These are phyloP conservation scores for Calonectria hawksworthii DNA, from an alignment of 2,329 filamentous ascomycete species.

Conservation along the genomic window DNA sequence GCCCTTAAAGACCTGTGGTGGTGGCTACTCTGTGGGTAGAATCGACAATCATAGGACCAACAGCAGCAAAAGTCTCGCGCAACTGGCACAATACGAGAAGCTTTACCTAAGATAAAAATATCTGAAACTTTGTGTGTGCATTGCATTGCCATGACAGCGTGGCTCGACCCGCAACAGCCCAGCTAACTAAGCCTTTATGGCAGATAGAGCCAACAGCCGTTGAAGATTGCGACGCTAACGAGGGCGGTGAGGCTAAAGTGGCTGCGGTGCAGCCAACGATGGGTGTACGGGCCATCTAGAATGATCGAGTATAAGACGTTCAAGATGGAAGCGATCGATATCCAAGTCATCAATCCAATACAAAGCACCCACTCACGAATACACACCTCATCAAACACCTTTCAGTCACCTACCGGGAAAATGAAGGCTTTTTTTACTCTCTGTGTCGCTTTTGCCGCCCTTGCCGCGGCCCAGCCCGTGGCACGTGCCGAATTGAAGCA, in stretches of 20 bases:
- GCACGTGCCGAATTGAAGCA: not conserved
- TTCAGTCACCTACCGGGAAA: not conserved
- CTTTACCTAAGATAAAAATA: not conserved
- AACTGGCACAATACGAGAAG: not conserved
- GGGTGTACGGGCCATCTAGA: not conserved
- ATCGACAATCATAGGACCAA: not conserved
- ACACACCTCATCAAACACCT: not conserved
- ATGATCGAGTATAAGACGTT: not conserved
- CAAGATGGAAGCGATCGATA: not conserved
- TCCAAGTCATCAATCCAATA: not conserved
- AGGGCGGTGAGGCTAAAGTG: not conserved
- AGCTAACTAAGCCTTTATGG: not conserved
- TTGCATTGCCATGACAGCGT: not conserved
- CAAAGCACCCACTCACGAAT: too few species aligned
- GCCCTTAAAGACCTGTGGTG: not conserved
- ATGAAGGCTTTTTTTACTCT: not conserved
- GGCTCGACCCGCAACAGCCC: not conserved
- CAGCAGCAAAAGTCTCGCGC: not conserved
- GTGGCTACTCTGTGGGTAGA: not conserved
- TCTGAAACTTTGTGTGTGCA: not conserved
- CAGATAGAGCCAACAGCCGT: not conserved
- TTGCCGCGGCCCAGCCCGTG: not conserved
- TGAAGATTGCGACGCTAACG: not conserved
- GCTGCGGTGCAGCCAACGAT: not conserved
- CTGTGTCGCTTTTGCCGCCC: not conserved